Conservation (phyloP, 805 yeast genomes). For the Hermanozyma aechmeae region DNA sequence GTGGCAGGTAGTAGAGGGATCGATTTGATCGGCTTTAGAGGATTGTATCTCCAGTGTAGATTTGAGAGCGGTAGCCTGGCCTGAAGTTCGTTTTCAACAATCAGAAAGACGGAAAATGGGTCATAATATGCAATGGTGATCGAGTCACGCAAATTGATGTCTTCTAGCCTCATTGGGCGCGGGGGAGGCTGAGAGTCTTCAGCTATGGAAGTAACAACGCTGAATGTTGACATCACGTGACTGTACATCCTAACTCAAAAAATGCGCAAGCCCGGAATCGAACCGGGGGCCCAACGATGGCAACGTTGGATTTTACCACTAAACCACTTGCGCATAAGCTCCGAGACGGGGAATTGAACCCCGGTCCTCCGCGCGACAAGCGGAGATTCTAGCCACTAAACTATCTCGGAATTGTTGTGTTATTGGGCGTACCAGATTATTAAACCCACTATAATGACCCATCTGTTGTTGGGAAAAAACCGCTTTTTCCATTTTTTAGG, state of each 20-base stretch:
- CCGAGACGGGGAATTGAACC: conserved; percentile 17
- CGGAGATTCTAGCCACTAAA: conserved; percentile 15
- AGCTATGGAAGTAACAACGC: no score
- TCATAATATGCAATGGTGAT: conserved; percentile 56
- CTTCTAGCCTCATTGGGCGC: not conserved
- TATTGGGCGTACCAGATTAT: no score
- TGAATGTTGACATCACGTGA: no score
- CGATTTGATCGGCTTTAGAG: conserved; percentile 49
- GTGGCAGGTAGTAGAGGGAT: conserved; percentile 49
- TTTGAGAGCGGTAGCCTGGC: conserved; percentile 48
- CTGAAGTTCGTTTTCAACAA: conserved; percentile 33
- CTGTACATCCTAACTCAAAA: no score
- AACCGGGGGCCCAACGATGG: conserved; percentile 8
- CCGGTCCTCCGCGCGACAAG: conserved; percentile 16
- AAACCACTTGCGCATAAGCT: conserved; percentile 8
- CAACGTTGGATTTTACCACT: conserved; percentile 8
- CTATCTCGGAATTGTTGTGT: conserved; percentile 13
- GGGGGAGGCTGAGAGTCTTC: no score
- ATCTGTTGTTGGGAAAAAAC: no score
- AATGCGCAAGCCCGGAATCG: conserved; percentile 8
- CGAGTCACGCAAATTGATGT: conserved; percentile 1
- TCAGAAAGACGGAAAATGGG: conserved; percentile 54
- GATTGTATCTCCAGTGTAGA: conserved; percentile 55
- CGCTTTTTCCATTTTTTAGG: no score
- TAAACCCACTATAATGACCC: no score